Percentiles rank a stretch among this genome's conserved stretches.
Conservation (phyloP, 495 filamentous ascomycete species). For the Penicillium riverlandense region DNA sequence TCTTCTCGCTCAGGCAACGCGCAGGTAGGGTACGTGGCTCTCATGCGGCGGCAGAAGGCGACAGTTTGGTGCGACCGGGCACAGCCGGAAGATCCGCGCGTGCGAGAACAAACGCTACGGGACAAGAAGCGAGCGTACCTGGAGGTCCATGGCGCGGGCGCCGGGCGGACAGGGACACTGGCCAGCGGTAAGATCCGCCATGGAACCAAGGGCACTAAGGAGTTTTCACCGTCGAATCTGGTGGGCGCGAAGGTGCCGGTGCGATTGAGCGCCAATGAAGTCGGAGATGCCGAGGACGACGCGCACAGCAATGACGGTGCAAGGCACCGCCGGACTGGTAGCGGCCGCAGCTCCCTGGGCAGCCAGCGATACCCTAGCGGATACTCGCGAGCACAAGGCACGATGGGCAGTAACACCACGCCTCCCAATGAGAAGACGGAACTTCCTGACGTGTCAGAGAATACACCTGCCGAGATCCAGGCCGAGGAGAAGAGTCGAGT, state of each 20-base stretch:
- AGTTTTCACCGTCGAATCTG: slow-evolving; percentile 68
- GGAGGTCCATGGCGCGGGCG: slow-evolving; percentile 61
- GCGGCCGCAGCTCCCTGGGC: slow-evolving; percentile 69
- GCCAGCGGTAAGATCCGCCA: slow-evolving; percentile 76
- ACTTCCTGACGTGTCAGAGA: slow-evolving; percentile 45
- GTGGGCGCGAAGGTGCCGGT: slow-evolving; percentile 77
- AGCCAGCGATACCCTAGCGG: slow-evolving; percentile 56
- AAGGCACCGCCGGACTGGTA: slow-evolving; percentile 64
- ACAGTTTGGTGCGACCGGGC: slow-evolving; percentile 98
- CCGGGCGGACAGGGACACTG: slow-evolving; percentile 48
- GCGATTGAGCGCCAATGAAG: slow-evolving; percentile 86
- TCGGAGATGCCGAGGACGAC: slow-evolving; percentile 80
- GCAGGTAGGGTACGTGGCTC: slow-evolving; percentile 77
- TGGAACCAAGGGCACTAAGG: slow-evolving; percentile 59
- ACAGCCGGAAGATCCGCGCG: slow-evolving; percentile 82
- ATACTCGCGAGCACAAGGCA: slow-evolving; percentile 46
- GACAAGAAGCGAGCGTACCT: slow-evolving; percentile 78
- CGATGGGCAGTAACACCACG: slow-evolving; percentile 63
- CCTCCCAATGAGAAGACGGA: slow-evolving; percentile 50
- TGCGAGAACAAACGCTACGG: slow-evolving; percentile 68
- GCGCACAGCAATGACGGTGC: slow-evolving; percentile 41
- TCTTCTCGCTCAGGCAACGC: slow-evolving; percentile 53
- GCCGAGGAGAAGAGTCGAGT: slow-evolving; percentile 29
- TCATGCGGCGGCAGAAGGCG: slow-evolving; percentile 92
- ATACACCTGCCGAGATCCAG: slow-evolving; percentile 38